Percentiles rank a stretch among this genome's conserved stretches.
Evolutionary conservation across 352 stramenopile species (phyloP).

Genomic region (Pythium insidiosum): DNA sequence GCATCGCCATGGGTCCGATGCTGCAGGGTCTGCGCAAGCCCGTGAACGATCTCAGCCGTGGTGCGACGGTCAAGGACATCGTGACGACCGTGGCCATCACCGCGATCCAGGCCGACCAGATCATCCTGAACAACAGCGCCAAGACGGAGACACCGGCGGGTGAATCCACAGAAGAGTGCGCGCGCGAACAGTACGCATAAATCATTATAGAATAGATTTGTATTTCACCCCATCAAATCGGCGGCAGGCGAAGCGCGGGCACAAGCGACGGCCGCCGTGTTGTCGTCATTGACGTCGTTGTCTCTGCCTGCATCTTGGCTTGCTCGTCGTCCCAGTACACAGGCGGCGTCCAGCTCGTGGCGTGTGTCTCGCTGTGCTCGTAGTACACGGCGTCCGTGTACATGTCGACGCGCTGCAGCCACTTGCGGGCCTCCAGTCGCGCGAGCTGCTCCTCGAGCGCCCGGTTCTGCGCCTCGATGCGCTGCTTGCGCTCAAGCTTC

Average conservation of each 20-base stretch:
- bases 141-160: too few relatives aligned
- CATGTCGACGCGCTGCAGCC: slow-evolving; percentile 42
- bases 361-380: slow-evolving; percentile 37
- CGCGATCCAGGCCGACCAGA: slow-evolving; percentile 67
- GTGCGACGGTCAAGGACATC: slow-evolving; percentile 85
- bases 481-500: slow-evolving; percentile 27
- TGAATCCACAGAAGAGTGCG: too few relatives aligned
- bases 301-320: slow-evolving; percentile 3
- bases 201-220: too few relatives aligned
- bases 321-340: slow-evolving; percentile 50
- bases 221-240: slow-evolving; percentile 11
- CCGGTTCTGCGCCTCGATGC: slow-evolving; percentile 40
- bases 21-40: slow-evolving; percentile 83
- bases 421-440: slow-evolving; percentile 35
- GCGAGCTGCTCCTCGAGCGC: slow-evolving; percentile 39
- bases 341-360: slow-evolving; percentile 40
- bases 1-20: slow-evolving; percentile 83
- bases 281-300: not conserved
- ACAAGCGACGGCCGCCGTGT: not conserved
- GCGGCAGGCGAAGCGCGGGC: slow-evolving; percentile 15
- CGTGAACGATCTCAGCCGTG: slow-evolving; percentile 86
- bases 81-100: slow-evolving; percentile 87
- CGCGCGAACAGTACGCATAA: too few relatives aligned
- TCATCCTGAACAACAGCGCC: not conserved
- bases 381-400: slow-evolving; percentile 68